Conservation (phyloP, 1,284 basidiomycete genomes). For the Pisolithus thermaeus region DNA sequence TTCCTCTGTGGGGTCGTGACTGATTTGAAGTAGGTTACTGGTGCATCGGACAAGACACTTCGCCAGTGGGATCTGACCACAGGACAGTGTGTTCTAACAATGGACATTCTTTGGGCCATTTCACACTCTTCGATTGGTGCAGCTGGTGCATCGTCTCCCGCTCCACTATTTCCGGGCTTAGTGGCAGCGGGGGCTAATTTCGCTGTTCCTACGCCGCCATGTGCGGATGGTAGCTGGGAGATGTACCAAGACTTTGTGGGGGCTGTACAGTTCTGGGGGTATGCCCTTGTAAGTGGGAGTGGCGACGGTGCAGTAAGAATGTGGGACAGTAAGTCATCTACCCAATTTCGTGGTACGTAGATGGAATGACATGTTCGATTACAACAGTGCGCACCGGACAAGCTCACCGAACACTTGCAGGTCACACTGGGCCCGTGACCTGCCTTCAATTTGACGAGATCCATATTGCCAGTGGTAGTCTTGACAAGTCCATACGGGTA, state of each 20-base stretch:
- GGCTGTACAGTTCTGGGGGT: constrained; percentile 97
- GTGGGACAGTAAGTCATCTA: constrained; percentile 86
- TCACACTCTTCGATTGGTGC: constrained; percentile 74
- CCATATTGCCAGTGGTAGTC: constrained; percentile 85
- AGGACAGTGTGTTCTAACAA: constrained; percentile 97
- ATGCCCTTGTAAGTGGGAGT: constrained; percentile 93
- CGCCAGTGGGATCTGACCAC: constrained; percentile 98
- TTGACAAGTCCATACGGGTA: constrained; percentile 92
- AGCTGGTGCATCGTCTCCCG: constrained; percentile 36
- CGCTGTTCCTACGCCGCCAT: constrained; percentile 80
- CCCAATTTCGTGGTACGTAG: background rate
- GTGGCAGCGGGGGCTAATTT: constrained; percentile 56
- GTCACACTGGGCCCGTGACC: constrained; percentile 92
- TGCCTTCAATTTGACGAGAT: constrained; percentile 97
- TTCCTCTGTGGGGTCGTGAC: constrained; percentile 2
- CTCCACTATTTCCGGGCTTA: constrained; percentile 43
- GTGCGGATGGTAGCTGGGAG: constrained; percentile 87
- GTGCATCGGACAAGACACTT: constrained; percentile 96
- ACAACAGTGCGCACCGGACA: constrained; percentile 92
- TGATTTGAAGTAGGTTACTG: constrained; percentile 67
- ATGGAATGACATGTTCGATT: constrained; percentile 8
- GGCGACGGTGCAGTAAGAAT: constrained; percentile 96
- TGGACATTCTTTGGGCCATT: constrained; percentile 99
- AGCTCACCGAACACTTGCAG: constrained; percentile 88
- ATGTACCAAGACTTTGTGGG: constrained; percentile 98